phyloP scores from a whole-genome alignment of 768 basidiomycete genomes.

The Lactarius tabidus region DNA sequence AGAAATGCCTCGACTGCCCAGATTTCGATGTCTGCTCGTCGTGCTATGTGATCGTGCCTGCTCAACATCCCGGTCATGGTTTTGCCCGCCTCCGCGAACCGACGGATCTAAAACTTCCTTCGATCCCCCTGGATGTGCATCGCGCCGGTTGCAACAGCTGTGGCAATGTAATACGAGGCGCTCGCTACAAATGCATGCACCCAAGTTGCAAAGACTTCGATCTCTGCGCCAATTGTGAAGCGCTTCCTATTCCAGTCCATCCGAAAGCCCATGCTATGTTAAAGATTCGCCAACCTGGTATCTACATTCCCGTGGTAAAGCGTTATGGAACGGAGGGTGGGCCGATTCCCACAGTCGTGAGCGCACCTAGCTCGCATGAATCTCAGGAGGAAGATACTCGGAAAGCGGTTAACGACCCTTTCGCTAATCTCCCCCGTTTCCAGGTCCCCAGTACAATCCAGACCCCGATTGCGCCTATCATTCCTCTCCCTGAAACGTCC shows the following conservation, averaged over 20 bases:
- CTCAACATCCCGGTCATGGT: constrained; percentile 73
- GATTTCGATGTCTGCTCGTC: constrained; percentile 74
- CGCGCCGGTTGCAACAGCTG: constrained; percentile 65
- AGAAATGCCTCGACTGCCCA: constrained; percentile 83
- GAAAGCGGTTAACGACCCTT: neutral
- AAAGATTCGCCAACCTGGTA: constrained; percentile 59
- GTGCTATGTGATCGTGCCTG: constrained; percentile 67
- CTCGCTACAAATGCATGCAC: constrained; percentile 86
- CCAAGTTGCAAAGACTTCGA: constrained; percentile 75
- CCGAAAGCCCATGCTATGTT: constrained; percentile 66
- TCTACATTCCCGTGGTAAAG: constrained; percentile 43
- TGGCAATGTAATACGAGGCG: constrained; percentile 48
- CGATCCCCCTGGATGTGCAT: constrained; percentile 34
- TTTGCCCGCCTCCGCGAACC: constrained; percentile 60
- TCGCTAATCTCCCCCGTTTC: neutral
- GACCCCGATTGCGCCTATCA: constrained; percentile 2
- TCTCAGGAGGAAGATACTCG: neutral
- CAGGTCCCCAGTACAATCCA: neutral
- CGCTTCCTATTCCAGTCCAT: constrained; percentile 73
- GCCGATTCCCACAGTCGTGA: neutral
- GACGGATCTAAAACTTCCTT: constrained; percentile 45
- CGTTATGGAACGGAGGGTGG: constrained; percentile 28
- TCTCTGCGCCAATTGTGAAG: constrained; percentile 74
- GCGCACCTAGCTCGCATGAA: neutral
- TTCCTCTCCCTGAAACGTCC: neutral